phyloP scores from a whole-genome alignment of 352 stramenopile genomes.

The Phytophthora tentaculata region DNA sequence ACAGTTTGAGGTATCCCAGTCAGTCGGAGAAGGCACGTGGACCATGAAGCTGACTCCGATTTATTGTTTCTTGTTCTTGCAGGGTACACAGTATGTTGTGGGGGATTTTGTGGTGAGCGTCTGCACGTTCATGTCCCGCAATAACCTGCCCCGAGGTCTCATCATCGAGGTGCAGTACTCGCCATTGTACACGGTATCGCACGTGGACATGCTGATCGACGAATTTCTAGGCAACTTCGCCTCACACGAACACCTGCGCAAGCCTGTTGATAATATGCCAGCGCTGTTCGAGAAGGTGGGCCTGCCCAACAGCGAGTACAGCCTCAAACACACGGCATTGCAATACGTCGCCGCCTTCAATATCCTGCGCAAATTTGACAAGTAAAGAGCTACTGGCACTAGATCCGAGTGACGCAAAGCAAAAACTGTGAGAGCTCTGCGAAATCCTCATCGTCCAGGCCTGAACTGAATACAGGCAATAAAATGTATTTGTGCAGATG shows the following conservation, averaged over 20 bases:
- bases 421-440: too few species aligned
- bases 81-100: slow-evolving; percentile 83
- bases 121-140: slow-evolving; percentile 89
- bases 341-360: slow-evolving; percentile 90
- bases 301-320: slow-evolving; percentile 76
- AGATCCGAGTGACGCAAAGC: too few species aligned
- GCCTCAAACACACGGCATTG: slow-evolving; percentile 87
- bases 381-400: slow-evolving; percentile 37
- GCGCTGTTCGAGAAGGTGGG: slow-evolving; percentile 80
- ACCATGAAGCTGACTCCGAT: not conserved
- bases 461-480: not conserved
- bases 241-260: slow-evolving; percentile 72
- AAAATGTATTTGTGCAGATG: slow-evolving; percentile 7
- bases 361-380: slow-evolving; percentile 84
- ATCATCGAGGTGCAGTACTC: slow-evolving; percentile 88
- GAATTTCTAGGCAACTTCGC: slow-evolving; percentile 80
- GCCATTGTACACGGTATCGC: slow-evolving; percentile 78
- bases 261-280: slow-evolving; percentile 72
- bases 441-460: slow-evolving; percentile 2
- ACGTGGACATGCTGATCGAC: slow-evolving; percentile 83
- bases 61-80: slow-evolving; percentile 1
- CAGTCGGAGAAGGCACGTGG: not conserved
- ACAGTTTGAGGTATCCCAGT: slow-evolving; percentile 77
- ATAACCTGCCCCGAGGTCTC: slow-evolving; percentile 79
- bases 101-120: slow-evolving; percentile 88